phyloP scores from a whole-genome alignment of 2,329 filamentous ascomycete species.

The Microdochium nivale region DNA sequence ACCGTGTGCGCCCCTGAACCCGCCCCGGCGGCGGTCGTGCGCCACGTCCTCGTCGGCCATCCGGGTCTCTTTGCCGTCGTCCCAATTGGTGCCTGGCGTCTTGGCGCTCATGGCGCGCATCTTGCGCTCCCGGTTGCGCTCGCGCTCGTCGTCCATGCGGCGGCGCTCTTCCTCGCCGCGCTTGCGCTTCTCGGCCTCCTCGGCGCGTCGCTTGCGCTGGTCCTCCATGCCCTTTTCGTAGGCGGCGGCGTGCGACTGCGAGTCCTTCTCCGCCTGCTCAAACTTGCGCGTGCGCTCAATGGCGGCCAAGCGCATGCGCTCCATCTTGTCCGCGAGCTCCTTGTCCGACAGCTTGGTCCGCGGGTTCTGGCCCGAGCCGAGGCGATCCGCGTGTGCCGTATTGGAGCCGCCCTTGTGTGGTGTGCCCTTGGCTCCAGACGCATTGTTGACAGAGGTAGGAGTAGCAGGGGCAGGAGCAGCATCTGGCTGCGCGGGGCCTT shows the following conservation, averaged over 20 bases:
- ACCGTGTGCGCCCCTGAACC: conserved; percentile 30
- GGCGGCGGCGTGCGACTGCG: conserved; percentile 44
- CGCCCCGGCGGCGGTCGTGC: conserved; percentile 11
- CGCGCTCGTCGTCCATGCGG: conserved; percentile 50
- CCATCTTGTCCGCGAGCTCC: conserved; percentile 51
- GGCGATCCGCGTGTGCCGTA: conserved; percentile 28
- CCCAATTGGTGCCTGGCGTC: conserved; percentile 43
- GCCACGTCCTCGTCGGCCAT: conserved; percentile 29
- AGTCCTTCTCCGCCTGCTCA: conserved; percentile 48
- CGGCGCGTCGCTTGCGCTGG: conserved; percentile 38
- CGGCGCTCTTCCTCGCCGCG: conserved; percentile 43
- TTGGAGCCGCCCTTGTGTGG: conserved; percentile 20
- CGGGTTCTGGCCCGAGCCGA: conserved; percentile 48
- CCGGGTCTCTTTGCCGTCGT: conserved; percentile 44
- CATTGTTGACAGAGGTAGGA: background rate
- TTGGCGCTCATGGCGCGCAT: conserved; percentile 47
- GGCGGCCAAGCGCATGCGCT: conserved; percentile 48
- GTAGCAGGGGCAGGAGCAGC: background rate
- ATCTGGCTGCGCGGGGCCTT: background rate
- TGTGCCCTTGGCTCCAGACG: background rate
- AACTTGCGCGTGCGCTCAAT: conserved; percentile 52
- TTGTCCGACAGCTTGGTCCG: conserved; percentile 51
- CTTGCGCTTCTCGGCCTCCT: conserved; percentile 42
- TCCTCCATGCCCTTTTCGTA: conserved; percentile 49
- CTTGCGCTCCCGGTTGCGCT: conserved; percentile 51